Evolutionary conservation across 768 basidiomycete genomes (phyloP), one percentile per base, ranked within the genome.

Genomic region (Rhodotorula sphaerocarpa): DNA sequence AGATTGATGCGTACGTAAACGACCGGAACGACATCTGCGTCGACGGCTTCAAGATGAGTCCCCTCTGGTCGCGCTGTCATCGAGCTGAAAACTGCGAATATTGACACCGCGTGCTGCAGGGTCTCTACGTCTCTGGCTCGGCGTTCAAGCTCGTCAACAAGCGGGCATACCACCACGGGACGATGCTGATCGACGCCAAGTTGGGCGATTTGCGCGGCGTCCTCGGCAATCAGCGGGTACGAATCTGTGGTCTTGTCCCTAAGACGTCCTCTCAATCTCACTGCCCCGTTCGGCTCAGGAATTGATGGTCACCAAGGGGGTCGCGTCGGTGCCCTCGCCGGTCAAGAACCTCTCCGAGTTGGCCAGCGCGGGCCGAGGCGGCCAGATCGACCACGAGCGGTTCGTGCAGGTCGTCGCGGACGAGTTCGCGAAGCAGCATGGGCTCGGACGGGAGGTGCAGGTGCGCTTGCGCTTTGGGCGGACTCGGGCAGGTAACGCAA

Each of bases 121-220:
- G n/a, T n/a, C n/a, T n/a, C n/a, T 74, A 97, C 90, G 86, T 96
- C 65, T 97, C 93, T 50, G 95, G 95, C 45, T 96, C 91, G 14
- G 95, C 95, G 16, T 99, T 95, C 78, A 96, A 95, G 77, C 88
- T 99, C 58, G 85, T 86, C 47, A 87, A 84, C 69, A 83, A 83
- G 55, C 80, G 95, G 33, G 90, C 91, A 11, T 97, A 96, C 76
- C 93, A 97, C 70, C 95, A 99, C 70, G 95, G 95, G 0, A 99
- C 95, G 21, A 99, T 99, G 95, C 82, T 99, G 31, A 86, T 97
- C 27, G 85, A 88, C 12, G 90, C 90, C 5, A 77, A 80, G 50
- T 80, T 96, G 33, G 78, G 81, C 39, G 79, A 82, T 10, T 77
- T 99, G 12, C 86, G 88, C 0, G 82, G 86, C 64, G 75, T 90